Conservation (phyloP, 225 moss, liverwort and hornwort species). For the Physcomitrellopsis africana region DNA sequence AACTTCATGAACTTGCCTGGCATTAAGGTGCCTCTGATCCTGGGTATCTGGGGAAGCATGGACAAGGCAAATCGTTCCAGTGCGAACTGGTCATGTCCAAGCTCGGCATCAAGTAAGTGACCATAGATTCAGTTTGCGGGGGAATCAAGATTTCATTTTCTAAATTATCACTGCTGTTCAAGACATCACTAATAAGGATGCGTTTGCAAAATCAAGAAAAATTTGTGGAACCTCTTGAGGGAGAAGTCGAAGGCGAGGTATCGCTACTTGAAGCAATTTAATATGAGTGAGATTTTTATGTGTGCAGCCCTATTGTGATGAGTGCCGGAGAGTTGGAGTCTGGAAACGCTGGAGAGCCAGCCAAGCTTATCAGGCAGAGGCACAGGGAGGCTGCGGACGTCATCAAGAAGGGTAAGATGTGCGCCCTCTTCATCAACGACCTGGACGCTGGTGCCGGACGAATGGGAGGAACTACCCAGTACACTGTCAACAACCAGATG, state of each 20-base stretch:
- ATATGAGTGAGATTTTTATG: constrained; percentile 62
- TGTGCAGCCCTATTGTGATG: constrained; percentile 93
- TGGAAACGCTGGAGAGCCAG: constrained; percentile 97
- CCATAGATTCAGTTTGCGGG: too few species aligned
- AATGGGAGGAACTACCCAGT: constrained; percentile 98
- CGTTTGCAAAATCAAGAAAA: constrained; percentile 23
- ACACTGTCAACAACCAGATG: constrained; percentile 99
- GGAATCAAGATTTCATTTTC: too few species aligned
- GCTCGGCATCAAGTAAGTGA: constrained; percentile 60
- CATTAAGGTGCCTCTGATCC: constrained; percentile 73
- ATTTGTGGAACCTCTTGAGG: too few species aligned
- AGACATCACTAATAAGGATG: constrained; percentile 61
- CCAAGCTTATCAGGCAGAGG: constrained; percentile 91
- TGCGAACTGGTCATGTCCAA: constrained; percentile 65
- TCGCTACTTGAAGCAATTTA: constrained; percentile 75
- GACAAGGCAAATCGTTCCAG: constrained; percentile 82
- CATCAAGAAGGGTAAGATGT: constrained; percentile 98
- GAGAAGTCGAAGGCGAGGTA: constrained; percentile 54
- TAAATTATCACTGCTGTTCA: neutral
- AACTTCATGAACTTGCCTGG: constrained; percentile 36
- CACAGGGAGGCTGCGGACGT: constrained; percentile 93
- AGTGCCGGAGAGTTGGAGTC: constrained; percentile 99
- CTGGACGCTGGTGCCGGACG: constrained; percentile 95
- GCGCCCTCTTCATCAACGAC: constrained; percentile 95
- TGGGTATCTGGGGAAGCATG: constrained; percentile 76